These are phyloP conservation scores for Penicillium sp. DNA, from an alignment of 2,329 filamentous ascomycete species.

Conservation along the genomic window DNA sequence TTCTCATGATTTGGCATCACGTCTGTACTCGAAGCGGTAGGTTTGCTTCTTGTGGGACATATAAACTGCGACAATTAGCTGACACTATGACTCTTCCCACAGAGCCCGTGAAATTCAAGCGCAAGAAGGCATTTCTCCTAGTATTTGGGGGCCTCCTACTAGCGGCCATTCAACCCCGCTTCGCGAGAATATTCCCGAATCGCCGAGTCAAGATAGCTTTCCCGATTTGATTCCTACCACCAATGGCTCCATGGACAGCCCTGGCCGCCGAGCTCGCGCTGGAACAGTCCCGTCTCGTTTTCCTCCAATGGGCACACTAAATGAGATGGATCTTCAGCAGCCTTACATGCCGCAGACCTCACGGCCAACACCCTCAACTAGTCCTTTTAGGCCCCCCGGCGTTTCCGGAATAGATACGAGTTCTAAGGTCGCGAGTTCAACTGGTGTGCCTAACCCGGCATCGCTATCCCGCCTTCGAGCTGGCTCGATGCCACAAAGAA, in stretches of 20 bases:
- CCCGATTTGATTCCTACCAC: slow-evolving; percentile 78
- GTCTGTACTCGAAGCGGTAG: slow-evolving; percentile 91
- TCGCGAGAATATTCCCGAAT: slow-evolving; percentile 95
- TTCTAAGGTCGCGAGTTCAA: slow-evolving; percentile 41
- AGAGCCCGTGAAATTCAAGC: slow-evolving; percentile 96
- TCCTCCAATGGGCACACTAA: slow-evolving; percentile 69
- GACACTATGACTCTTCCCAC: slow-evolving; percentile 12
- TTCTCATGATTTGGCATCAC: slow-evolving; percentile 80
- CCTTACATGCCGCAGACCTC: slow-evolving; percentile 71
- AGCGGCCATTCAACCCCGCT: slow-evolving; percentile 95
- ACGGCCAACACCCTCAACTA: slow-evolving; percentile 80
- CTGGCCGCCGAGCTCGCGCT: slow-evolving; percentile 77
- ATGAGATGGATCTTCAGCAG: slow-evolving; percentile 55
- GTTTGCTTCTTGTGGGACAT: slow-evolving; percentile 33
- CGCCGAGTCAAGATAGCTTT: slow-evolving; percentile 86
- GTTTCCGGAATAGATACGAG: slow-evolving; percentile 42
- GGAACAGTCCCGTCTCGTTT: slow-evolving; percentile 96
- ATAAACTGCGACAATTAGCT: slow-evolving; percentile 2
- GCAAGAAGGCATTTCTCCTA: slow-evolving; percentile 79
- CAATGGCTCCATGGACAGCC: slow-evolving; percentile 61
- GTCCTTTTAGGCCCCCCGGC: slow-evolving; percentile 71
- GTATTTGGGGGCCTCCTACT: slow-evolving; percentile 90
- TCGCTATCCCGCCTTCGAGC: slow-evolving; percentile 82
- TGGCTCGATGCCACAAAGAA: slow-evolving; percentile 89
- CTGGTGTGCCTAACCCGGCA: slow-evolving; percentile 61